A percentile compares a stretch with the other conserved stretches of the same genome.
Conservation (phyloP, 495 filamentous ascomycete genomes). For the Viridothelium virens region DNA sequence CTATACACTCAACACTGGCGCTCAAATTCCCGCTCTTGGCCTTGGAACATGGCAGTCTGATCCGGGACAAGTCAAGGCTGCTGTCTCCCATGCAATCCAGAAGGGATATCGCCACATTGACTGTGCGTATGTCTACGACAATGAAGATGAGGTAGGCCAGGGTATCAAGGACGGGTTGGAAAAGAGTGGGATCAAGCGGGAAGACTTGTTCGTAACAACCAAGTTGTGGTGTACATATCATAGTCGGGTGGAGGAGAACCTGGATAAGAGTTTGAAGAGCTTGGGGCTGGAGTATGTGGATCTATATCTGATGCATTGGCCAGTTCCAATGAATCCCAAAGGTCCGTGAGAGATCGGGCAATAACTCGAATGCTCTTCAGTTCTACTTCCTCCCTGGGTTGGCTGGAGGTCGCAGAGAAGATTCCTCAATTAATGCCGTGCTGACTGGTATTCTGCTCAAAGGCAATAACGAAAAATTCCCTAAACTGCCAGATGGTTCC, state of each 20-base stretch:
- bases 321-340: constrained; percentile 71
- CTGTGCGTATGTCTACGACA: constrained; percentile 35
- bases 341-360: constrained; percentile 34
- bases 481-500: constrained; percentile 60
- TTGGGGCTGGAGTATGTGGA: constrained; percentile 76
- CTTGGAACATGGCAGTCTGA: constrained; percentile 67
- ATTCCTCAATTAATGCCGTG: neutral
- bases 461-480: constrained; percentile 71
- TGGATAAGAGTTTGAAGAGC: constrained; percentile 63
- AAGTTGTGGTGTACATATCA: constrained; percentile 82
- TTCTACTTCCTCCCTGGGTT: neutral
- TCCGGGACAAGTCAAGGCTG: constrained; percentile 48
- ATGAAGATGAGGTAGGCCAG: constrained; percentile 46
- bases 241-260: constrained; percentile 53
- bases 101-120: constrained; percentile 37
- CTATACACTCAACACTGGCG: constrained; percentile 71
- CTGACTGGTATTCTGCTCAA: neutral
- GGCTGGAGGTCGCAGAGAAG: neutral
- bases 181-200: constrained; percentile 57
- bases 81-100: constrained; percentile 34
- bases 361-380: neutral
- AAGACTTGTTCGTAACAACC: constrained; percentile 73
- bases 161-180: constrained; percentile 58
- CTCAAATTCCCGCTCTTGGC: constrained; percentile 66
- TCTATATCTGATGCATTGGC: constrained; percentile 77